These are phyloP conservation scores for Xylaria sp. DNA, from an alignment of 2,329 filamentous ascomycete species.

Conservation along the genomic window DNA sequence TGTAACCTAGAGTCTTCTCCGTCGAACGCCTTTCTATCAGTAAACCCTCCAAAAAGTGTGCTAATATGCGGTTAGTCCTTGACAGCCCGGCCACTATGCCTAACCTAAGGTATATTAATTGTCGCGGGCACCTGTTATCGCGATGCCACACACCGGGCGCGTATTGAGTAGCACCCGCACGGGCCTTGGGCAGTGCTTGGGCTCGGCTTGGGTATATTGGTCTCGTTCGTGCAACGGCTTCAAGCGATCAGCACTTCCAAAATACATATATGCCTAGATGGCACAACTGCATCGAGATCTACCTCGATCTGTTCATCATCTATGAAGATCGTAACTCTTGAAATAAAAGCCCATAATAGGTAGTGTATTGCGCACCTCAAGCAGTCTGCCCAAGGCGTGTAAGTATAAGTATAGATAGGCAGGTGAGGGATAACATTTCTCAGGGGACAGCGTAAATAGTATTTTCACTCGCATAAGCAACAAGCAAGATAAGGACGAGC, in stretches of 20 bases:
- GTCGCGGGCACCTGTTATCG: neutral
- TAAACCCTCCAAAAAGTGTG: too few species aligned
- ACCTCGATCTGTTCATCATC: slow-evolving; percentile 1
- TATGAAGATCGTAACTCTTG: neutral
- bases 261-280: neutral
- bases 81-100: too few species aligned
- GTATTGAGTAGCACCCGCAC: neutral
- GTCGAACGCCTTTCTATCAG: too few species aligned
- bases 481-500: neutral
- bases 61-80: too few species aligned
- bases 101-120: neutral
- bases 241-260: neutral
- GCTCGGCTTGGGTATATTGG: neutral
- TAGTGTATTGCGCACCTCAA: neutral
- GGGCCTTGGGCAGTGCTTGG: neutral
- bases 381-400: too few species aligned
- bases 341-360: neutral
- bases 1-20: neutral
- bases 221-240: neutral
- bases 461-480: neutral
- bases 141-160: too few species aligned
- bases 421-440: neutral
- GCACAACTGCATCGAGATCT: neutral
- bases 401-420: neutral
- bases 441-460: neutral